These are phyloP conservation scores for Linanthus parryae DNA, from an alignment of 148 eudicot genomes.

Conservation along the genomic window DNA sequence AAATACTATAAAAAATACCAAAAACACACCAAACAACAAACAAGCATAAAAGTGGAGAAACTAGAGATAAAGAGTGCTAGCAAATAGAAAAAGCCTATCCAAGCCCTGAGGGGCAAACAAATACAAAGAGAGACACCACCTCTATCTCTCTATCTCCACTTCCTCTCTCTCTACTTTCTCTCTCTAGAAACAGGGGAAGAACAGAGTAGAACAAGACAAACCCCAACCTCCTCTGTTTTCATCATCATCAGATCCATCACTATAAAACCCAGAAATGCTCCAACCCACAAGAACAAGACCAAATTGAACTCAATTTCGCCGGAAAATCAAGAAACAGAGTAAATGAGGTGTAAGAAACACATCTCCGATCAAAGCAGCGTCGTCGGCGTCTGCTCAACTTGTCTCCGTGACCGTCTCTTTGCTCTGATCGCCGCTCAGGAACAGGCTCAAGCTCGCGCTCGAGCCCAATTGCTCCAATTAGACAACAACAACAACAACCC, in stretches of 20 bases:
- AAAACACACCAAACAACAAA: too few relatives aligned
- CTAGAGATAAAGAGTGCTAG: too few relatives aligned
- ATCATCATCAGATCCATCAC: not conserved
- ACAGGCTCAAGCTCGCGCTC: slow-evolving; percentile 14
- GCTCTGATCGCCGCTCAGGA: slow-evolving; percentile 43
- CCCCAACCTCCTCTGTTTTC: not conserved
- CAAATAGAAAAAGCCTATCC: too few relatives aligned
- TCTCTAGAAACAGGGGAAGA: not conserved
- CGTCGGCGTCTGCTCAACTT: slow-evolving; percentile 80
- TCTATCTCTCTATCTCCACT: not conserved
- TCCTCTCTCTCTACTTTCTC: slow-evolving; percentile 10
- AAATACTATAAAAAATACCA: too few relatives aligned
- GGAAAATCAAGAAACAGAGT: too few relatives aligned
- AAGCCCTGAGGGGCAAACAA: too few relatives aligned
- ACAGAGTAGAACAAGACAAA: not conserved
- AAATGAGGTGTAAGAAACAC: slow-evolving; percentile 89
- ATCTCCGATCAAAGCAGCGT: slow-evolving; percentile 40
- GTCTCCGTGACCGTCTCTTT: slow-evolving; percentile 64
- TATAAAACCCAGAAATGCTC: not conserved
- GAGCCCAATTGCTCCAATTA: not conserved
- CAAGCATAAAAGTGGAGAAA: too few relatives aligned
- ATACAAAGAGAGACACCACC: not conserved
- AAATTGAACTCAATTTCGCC: too few relatives aligned
- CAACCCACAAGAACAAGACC: too few relatives aligned
- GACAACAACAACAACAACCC: too few relatives aligned